Evolutionary conservation across 192 early-diverging fungal genomes (phyloP).

Genomic region (Coemansia sp.): DNA sequence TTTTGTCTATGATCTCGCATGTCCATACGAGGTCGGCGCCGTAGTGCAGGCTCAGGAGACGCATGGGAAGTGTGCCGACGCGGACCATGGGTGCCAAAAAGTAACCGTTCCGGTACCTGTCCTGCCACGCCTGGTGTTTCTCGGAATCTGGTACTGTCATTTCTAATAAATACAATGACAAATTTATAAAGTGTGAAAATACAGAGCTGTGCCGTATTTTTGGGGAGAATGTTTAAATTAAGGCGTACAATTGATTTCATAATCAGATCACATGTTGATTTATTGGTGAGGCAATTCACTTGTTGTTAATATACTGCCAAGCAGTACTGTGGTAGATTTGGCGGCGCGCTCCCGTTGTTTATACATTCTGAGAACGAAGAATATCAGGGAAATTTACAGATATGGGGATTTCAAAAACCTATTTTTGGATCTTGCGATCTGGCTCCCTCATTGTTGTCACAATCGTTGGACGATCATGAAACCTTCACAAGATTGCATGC

Average conservation of each 20-base stretch:
- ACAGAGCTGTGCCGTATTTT: no score
- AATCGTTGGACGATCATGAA: background rate
- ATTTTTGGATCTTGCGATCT: background rate
- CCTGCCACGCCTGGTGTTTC: constrained; percentile 12
- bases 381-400: background rate
- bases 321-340: no score
- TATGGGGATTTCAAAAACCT: background rate
- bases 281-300: no score
- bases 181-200: no score
- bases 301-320: no score
- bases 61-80: constrained; percentile 86
- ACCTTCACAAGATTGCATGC: background rate
- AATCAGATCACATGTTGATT: no score
- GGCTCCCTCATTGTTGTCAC: background rate
- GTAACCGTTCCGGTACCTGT: constrained; percentile 51
- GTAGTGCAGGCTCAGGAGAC: constrained; percentile 79
- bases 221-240: no score
- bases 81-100: constrained; percentile 98
- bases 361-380: no score
- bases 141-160: background rate
- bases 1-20: constrained; percentile 87
- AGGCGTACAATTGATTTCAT: no score
- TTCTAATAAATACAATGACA: no score
- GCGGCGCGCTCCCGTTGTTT: no score
- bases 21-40: constrained; percentile 94